Base-by-base conservation (phyloP, 2,329 filamentous ascomycete species). In the Chrysosphaeria jannelii region DNA sequence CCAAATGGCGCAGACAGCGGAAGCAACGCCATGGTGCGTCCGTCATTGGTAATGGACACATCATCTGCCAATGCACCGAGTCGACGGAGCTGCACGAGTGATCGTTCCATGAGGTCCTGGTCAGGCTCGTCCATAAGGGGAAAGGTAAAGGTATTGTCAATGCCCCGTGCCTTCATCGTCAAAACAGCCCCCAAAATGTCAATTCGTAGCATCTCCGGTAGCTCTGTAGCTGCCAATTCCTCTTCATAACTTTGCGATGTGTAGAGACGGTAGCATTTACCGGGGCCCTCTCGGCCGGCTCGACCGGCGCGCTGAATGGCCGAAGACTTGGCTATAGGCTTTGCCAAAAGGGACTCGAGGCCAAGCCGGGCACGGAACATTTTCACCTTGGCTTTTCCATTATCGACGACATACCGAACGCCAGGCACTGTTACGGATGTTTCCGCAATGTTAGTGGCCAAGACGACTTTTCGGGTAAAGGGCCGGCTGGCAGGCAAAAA, bases 391-490 rank as follows among this genome's bases (percentile, higher is more conserved):
- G 72, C 74, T 36, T 91, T 91, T 21, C 85, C 85, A 26, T 72
- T 72, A 38, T 97, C 85, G 11, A 97, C 57, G 7, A 97, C 81
- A 34, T 71, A 85, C 4, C 75, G 63, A 5, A 97, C 78, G 3
- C 85, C 85, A 0, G 81, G 71, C 0, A 97, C 79, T 0, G 85
- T 97, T 28, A 97, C 72, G 1, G 85, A 93, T 0, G 85, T 93
- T 42, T 97, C 85, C n/a, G 85, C 85, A 35, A 97, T 93, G 37
- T 97, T 97, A 9, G 85, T 97, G 0, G 79, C 69, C 1, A 97
- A 50, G 0, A 97, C 78, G 8, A 93, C 57, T 38, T 93, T 93
- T 20, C 85, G 59, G 0, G 75, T 88, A 26, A 54, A 57, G n/a
- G 53, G 53, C 3, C 63, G 58, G 26, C 61, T 61, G 12, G 71